Evolutionary conservation across 345 rosid genomes (phyloP), one percentile per base, ranked within the genome.

Genomic region (Noccaea caerulescens): DNA sequence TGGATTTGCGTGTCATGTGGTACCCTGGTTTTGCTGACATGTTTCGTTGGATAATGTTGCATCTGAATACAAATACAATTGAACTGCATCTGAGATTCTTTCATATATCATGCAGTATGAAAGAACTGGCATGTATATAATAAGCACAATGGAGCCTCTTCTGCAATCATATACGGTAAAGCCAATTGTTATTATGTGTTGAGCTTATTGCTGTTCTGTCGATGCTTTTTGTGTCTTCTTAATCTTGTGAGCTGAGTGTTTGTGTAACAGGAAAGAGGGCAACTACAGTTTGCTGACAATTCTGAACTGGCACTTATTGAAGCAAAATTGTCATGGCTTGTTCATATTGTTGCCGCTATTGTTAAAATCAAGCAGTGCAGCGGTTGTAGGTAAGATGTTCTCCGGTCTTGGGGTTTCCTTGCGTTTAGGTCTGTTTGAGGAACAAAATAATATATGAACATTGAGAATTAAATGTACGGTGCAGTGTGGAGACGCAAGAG

Each of bases 271-370:
- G 98, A 92, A 82, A 85, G 88, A 80, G 92, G 91, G 69, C 85
- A 68, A 58, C 51, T 81, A 23, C 88, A 86, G 80, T 69, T 80
- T n/a, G 61, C 79, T 71, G 89, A 90, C 82, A 84, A 76, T 41
- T 86, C 63, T 64, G 98, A 95, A 32, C 91, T 92, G 62, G 80
- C 88, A 42, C 80, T 88, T 67, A 81, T 90, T 72, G 99, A 95
- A 79, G 98, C 93, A 65, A 95, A 95, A 82, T 89, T 95, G 80
- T 81, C 98, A 69, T 95, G 99, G 99, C 53, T 92, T 69, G 97
- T 95, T 75, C 99, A 95, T 81, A 88, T 94, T 61, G 82, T 92
- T 63, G 99, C 98, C 14, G 95, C 98, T 64, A 87, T 94, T 72
- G 83, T 92, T 58, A 95, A 95, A 82, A 83, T 84, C 58, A 95